Conservation (phyloP, 176 grass and related monocot genomes). For the Sorghum bicolor region Sorghum_bicolor_NCBIv3 NC_012872.2:65386501-65387000, state of each 20-base stretch:
- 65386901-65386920: conserved; percentile 60
- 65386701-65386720: too few species aligned
- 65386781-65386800: neutral
- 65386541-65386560: too few species aligned
- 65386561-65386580: too few species aligned
- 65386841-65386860: conserved; percentile 65
- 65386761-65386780: neutral
- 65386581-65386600: too few species aligned
- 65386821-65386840: conserved; percentile 66
- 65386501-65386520: too few species aligned
- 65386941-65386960: neutral
- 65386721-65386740: too few species aligned
- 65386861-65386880: conserved; percentile 55
- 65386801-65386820: conserved; percentile 36
- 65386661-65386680: too few species aligned
- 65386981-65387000: conserved; percentile 61
- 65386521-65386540: too few species aligned
- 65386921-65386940: conserved; percentile 66
- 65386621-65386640: too few species aligned
- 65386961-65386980: conserved; percentile 24
- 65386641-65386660: too few species aligned
- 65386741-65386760: neutral
- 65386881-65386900: conserved; percentile 43
- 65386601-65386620: too few species aligned
- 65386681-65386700: too few species aligned